A percentile compares a stretch with the other conserved stretches of the same genome.
Conservation (phyloP, 2,329 filamentous ascomycete species). For the Hypoxylon sp. region DNA sequence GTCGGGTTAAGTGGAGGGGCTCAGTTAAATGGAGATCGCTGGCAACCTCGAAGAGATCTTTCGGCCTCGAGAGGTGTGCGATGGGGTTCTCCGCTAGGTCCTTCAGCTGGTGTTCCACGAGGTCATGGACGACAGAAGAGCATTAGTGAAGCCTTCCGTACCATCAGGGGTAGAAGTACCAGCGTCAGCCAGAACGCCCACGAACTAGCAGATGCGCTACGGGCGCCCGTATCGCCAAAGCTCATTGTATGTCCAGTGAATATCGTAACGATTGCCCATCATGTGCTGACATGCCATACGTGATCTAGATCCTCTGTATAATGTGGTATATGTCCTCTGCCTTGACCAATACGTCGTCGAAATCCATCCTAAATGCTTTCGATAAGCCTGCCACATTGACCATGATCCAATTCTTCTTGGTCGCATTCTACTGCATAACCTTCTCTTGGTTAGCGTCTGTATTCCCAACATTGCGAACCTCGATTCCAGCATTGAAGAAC, state of each 20-base stretch:
- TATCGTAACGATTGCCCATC: constrained; percentile 25
- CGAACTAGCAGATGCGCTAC: constrained; percentile 91
- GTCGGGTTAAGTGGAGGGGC: constrained; percentile 52
- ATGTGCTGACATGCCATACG: constrained; percentile 49
- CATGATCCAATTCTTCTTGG: constrained; percentile 92
- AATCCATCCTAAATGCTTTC: constrained; percentile 93
- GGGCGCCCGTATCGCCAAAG: constrained; percentile 88
- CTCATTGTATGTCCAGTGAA: constrained; percentile 77
- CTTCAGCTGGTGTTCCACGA: constrained; percentile 48
- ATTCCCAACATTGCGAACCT: constrained; percentile 78
- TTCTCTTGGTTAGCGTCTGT: constrained; percentile 81
- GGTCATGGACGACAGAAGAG: constrained; percentile 78
- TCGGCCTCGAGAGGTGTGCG: constrained; percentile 50
- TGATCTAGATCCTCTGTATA: constrained; percentile 80
- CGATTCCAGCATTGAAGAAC: constrained; percentile 84
- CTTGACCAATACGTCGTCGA: constrained; percentile 96
- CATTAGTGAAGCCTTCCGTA: constrained; percentile 87
- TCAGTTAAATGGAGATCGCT: constrained; percentile 52
- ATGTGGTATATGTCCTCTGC: constrained; percentile 97
- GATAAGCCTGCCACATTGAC: constrained; percentile 93
- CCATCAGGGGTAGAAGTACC: constrained; percentile 82
- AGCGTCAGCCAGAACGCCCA: constrained; percentile 95
- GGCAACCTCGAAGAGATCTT: constrained; percentile 51
- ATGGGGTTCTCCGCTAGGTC: constrained; percentile 50
- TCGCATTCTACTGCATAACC: constrained; percentile 87